phyloP scores from a whole-genome alignment of 202 grass and related monocot genomes.

The Panicum hallii region DNA sequence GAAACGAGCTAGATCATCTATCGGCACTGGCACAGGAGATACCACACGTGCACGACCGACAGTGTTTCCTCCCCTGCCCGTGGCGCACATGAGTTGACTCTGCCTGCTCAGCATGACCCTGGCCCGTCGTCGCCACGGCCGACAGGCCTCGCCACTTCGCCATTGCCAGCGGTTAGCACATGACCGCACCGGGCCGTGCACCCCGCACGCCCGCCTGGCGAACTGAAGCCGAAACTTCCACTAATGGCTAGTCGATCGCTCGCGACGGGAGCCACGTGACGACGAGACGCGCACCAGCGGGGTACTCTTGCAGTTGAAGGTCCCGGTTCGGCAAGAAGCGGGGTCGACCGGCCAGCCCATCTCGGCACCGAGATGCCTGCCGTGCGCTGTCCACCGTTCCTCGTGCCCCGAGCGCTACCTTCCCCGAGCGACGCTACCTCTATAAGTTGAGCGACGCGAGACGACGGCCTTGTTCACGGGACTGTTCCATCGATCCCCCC shows the following conservation, averaged over 20 bases:
- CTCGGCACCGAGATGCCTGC: neutral
- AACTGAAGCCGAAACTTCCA: conserved; percentile 3
- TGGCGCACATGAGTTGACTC: neutral
- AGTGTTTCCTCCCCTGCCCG: neutral
- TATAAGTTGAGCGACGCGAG: conserved; percentile 1
- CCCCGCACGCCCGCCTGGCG: neutral
- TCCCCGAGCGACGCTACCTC: neutral
- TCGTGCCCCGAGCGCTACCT: neutral
- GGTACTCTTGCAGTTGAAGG: neutral
- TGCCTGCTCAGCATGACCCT: neutral
- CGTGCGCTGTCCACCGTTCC: neutral
- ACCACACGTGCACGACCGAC: neutral
- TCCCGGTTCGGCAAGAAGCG: neutral
- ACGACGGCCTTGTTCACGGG: neutral
- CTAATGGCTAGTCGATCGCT: neutral
- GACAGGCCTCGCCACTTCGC: too few relatives aligned
- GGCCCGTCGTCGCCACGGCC: neutral
- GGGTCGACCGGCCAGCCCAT: neutral
- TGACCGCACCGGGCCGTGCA: neutral
- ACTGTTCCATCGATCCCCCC: conserved; percentile 19
- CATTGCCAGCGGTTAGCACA: neutral
- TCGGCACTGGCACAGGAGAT: neutral
- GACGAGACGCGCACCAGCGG: too few relatives aligned
- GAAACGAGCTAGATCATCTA: neutral
- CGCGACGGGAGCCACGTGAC: neutral